Conservation (phyloP, 1,139 yeast genomes). For the Meyerozyma smithsonii region DNA sequence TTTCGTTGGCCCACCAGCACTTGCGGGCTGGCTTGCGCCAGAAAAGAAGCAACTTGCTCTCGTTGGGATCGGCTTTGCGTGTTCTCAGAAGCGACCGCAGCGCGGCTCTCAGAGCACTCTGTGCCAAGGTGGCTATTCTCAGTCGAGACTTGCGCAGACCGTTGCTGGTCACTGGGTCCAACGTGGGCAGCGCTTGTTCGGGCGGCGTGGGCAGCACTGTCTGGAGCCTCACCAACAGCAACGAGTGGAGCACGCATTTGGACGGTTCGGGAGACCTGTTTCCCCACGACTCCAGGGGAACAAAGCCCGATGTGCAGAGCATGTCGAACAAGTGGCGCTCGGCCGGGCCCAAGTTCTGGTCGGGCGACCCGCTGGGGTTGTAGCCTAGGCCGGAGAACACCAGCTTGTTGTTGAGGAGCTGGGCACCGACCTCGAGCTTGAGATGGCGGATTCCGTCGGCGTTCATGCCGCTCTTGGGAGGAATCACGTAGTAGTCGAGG, state of each 20-base stretch:
- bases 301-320: constrained; percentile 89
- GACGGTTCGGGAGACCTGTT: constrained; percentile 79
- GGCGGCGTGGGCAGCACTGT: constrained; percentile 36
- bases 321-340: constrained; percentile 93
- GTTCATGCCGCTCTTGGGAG: constrained; percentile 53
- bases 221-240: constrained; percentile 70
- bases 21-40: constrained; percentile 99
- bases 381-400: constrained; percentile 74
- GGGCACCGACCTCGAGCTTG: constrained; percentile 59
- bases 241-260: constrained; percentile 79
- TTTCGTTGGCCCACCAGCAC: constrained; percentile 95
- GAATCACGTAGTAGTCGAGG: constrained; percentile 86
- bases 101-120: constrained; percentile 43
- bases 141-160: constrained; percentile 33
- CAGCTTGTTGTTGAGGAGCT: constrained; percentile 47
- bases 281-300: constrained; percentile 74
- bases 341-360: constrained; percentile 72
- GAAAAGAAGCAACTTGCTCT: constrained; percentile 77
- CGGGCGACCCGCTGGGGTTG: constrained; percentile 25
- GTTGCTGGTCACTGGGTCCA: constrained; percentile 29
- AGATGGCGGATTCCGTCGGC: constrained; percentile 55
- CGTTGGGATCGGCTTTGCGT: constrained; percentile 32
- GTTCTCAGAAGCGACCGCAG: constrained; percentile 50
- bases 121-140: constrained; percentile 39
- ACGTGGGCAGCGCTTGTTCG: constrained; percentile 50